Evolutionary conservation across 208 protist species (phyloP).

Genomic region (Crithidia thermophila): DNA sequence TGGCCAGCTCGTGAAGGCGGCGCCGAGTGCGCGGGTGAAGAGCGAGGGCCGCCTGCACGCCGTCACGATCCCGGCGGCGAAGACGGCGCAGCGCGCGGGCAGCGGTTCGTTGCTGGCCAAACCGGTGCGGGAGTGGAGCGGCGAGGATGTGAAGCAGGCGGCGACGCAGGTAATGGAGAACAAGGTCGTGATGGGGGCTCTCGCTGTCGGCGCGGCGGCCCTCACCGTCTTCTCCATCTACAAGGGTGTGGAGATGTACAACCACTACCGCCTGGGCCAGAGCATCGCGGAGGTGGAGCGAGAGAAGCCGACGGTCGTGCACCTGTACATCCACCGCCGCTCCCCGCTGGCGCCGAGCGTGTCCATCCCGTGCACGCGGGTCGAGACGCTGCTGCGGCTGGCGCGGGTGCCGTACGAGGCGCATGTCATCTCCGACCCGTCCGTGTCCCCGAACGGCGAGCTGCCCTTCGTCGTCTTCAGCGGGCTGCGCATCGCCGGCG

Average conservation of each 20-base stretch:
- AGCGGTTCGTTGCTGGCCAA: constrained; percentile 11
- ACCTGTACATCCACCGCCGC: constrained; percentile 51
- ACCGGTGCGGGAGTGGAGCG: constrained; percentile 1
- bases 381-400: constrained; percentile 64
- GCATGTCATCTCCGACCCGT: constrained; percentile 39
- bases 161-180: constrained; percentile 16
- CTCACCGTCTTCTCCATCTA: constrained; percentile 52
- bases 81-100: background rate
- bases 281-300: constrained; percentile 36
- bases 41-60: background rate
- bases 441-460: constrained; percentile 34
- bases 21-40: background rate
- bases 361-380: constrained; percentile 34
- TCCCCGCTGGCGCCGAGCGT: constrained; percentile 43
- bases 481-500: constrained; percentile 24
- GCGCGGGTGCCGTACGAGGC: constrained; percentile 50
- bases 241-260: constrained; percentile 47
- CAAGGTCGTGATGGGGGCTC: constrained; percentile 19
- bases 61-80: background rate
- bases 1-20: background rate
- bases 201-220: constrained; percentile 40
- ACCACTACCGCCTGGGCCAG: constrained; percentile 33
- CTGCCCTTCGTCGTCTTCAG: constrained; percentile 49
- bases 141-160: constrained; percentile 15
- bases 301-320: constrained; percentile 32